A percentile compares a stretch with the other conserved stretches of the same genome.
Conservation (phyloP, 225 moss, liverwort and hornwort species). For the Pseudoscleropodium purum region DNA sequence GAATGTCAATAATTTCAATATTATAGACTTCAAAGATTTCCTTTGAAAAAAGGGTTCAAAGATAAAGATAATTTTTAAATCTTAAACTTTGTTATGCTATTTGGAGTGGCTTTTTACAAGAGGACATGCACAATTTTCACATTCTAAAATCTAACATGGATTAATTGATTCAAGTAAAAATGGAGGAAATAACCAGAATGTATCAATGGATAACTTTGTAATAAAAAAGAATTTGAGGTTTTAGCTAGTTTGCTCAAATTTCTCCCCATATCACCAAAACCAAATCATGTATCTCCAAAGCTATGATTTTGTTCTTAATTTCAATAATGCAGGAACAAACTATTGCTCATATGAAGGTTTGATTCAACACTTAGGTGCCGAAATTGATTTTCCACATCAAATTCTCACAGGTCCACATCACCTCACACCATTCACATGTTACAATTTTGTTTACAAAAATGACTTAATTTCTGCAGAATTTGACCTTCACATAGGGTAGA, state of each 20-base stretch:
- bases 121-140: background rate
- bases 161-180: no score
- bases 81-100: background rate
- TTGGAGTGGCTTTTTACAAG: background rate
- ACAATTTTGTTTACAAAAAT: no score
- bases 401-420: no score
- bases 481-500: no score
- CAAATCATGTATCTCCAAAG: background rate
- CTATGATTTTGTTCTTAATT: background rate
- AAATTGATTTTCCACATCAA: no score
- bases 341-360: no score
- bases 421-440: no score
- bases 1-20: no score
- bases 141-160: background rate
- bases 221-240: background rate
- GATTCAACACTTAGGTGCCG: no score
- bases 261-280: background rate
- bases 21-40: no score
- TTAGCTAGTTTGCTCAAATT: background rate
- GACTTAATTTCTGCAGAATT: no score
- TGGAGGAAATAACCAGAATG: background rate
- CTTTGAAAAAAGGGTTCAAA: no score
- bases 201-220: accelerated
- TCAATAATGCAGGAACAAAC: background rate
- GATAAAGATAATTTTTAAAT: background rate